phyloP scores from a whole-genome alignment of 2,329 filamentous ascomycete genomes.

The Xylariaceae sp. region DNA sequence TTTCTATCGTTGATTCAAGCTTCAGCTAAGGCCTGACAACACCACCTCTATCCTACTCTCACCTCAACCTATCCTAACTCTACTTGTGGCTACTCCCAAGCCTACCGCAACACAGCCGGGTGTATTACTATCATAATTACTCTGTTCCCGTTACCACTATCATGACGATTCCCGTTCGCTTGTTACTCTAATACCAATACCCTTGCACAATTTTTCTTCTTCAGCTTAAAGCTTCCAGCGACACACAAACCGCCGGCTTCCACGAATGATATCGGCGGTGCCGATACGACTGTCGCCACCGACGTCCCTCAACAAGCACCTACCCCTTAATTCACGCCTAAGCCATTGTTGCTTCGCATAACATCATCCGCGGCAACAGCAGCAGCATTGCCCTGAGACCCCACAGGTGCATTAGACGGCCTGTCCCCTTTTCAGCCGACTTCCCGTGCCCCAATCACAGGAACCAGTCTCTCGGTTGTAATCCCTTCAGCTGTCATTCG shows the following conservation, averaged over 20 bases:
- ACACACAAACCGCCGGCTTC: constrained; percentile 13
- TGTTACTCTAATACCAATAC: constrained; percentile 23
- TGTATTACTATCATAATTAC: constrained; percentile 22
- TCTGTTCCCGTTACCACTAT: constrained; percentile 21
- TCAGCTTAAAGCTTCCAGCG: constrained; percentile 15
- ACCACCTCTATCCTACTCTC: neutral
- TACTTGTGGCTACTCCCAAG: neutral
- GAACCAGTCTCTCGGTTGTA: constrained; percentile 4
- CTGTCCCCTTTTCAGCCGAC: constrained; percentile 16
- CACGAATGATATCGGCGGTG: constrained; percentile 24
- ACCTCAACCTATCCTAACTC: neutral
- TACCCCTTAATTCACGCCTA: constrained; percentile 14
- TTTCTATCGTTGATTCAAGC: neutral
- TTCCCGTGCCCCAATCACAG: constrained; percentile 10
- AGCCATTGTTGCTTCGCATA: constrained; percentile 10
- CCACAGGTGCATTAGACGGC: constrained; percentile 19
- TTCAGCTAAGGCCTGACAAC: neutral
- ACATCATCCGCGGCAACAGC: constrained; percentile 11
- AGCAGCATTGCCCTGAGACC: constrained; percentile 17
- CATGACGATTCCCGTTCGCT: constrained; percentile 23
- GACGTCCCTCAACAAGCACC: constrained; percentile 23
- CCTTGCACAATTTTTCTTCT: constrained; percentile 18
- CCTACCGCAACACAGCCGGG: neutral
- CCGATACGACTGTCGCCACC: constrained; percentile 32
- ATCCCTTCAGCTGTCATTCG: constrained; percentile 17